These are phyloP conservation scores for Gautieria morchelliformis DNA, from an alignment of 768 basidiomycete genomes.

Conservation along the genomic window DNA sequence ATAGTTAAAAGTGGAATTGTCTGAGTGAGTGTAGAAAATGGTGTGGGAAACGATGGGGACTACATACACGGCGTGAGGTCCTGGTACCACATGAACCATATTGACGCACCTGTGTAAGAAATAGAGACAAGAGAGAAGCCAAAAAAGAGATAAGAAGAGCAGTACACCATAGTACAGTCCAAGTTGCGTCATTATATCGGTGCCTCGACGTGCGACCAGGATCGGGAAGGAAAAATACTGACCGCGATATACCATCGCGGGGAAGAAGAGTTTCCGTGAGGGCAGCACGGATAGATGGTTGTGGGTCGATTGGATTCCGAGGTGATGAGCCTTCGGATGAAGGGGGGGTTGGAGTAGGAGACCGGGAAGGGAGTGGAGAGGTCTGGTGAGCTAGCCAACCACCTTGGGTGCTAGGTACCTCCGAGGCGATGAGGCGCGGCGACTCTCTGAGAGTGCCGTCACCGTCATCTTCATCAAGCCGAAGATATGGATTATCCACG, in stretches of 20 bases:
- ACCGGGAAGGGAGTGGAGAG: constrained; percentile 42
- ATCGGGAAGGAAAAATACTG: constrained; percentile 71
- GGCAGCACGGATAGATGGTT: constrained; percentile 23
- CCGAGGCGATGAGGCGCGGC: constrained; percentile 26
- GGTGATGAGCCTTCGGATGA: constrained; percentile 32
- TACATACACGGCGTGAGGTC: constrained; percentile 17
- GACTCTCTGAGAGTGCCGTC: constrained; percentile 25
- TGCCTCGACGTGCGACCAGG: constrained; percentile 58
- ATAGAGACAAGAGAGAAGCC: constrained; percentile 55
- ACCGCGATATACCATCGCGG: constrained; percentile 54
- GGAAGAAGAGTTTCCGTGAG: constrained; percentile 76
- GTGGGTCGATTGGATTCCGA: background rate
- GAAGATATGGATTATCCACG: constrained; percentile 70
- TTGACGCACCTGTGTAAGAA: constrained; percentile 40
- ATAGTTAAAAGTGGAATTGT: constrained; percentile 71
- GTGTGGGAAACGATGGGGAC: constrained; percentile 20
- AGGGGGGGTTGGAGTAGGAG: constrained; percentile 36
- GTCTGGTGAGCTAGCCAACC: constrained; percentile 72
- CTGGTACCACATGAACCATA: constrained; percentile 13
- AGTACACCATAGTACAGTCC: constrained; percentile 59
- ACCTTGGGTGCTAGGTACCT: constrained; percentile 27
- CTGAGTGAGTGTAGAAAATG: constrained; percentile 66
- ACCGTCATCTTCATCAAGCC: constrained; percentile 50
- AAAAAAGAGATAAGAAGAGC: constrained; percentile 52
- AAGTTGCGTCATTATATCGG: constrained; percentile 66